phyloP scores from a whole-genome alignment of 129 eudicot species.

The Saposhnikovia divaricata region DNA sequence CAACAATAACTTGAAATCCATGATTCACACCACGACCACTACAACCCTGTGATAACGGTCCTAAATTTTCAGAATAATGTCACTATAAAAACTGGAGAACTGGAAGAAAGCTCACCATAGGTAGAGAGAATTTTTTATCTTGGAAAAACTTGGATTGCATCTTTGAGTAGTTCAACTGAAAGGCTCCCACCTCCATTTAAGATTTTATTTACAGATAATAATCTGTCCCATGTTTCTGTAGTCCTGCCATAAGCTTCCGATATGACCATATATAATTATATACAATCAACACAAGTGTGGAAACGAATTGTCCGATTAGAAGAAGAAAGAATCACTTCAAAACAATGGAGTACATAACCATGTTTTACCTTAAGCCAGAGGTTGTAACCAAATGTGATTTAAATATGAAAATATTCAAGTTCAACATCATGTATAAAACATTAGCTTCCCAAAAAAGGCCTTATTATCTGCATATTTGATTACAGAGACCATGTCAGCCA shows the following conservation, averaged over 20 bases:
- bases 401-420: too few species aligned
- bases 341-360: too few species aligned
- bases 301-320: background rate
- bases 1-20: too few species aligned
- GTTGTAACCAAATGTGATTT: too few species aligned
- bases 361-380: too few species aligned
- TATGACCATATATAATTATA: background rate
- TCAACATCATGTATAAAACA: too few species aligned
- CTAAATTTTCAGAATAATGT: too few species aligned
- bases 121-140: slow-evolving; percentile 42
- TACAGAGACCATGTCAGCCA: background rate
- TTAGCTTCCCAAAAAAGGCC: too few species aligned
- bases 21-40: too few species aligned
- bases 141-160: slow-evolving; percentile 44
- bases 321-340: too few species aligned
- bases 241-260: slow-evolving; percentile 28
- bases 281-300: slow-evolving; percentile 4
- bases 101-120: background rate
- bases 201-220: slow-evolving; percentile 52
- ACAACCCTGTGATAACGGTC: too few species aligned
- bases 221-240: slow-evolving; percentile 13
- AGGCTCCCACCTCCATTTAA: slow-evolving; percentile 87
- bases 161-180: slow-evolving; percentile 39
- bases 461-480: background rate
- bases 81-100: too few species aligned